Evolutionary conservation across 805 yeast species (phyloP), one percentile per base, ranked within the genome.

Genomic region (Starmerella vitae): DNA sequence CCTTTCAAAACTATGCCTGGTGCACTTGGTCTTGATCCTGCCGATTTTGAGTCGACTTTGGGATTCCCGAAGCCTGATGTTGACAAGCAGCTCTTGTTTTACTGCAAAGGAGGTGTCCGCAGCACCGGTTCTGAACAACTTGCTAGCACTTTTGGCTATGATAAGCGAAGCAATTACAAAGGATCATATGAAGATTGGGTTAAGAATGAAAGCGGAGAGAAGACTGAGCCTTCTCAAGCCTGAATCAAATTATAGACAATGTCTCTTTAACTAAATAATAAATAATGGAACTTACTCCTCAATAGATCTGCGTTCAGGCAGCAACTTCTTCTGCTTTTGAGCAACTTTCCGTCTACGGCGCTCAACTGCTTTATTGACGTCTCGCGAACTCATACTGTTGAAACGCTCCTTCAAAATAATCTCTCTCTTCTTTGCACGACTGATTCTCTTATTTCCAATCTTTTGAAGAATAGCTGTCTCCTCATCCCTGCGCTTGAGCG

Each of bases 1-100:
- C 97, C 98, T 15, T 78, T 76, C 63, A 84, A 84, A 55, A 74
- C 91, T 4, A 72, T 86, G 10, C 97, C 97, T 0, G 94, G 94
- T 17, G 97, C 97, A 0, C 67, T 88, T 44, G 84, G 82, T 35
- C 70, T 88, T 36, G 61, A 76, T 1, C 68, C 70, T 5, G 93
- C 81, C 39, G 94, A 82, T 48, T 88, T 91, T 54, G 70, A 74
- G 52, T 81, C 79, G 27, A 66, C 72, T 34, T 84, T 86, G 63
- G 88, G 93, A 12, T 76, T 85, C 53, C 67, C 66, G 12, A 88
- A 88, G 64, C 98, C 98, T 3, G 50, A 62, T 5, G 59, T 64
- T 34, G 76, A 74, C 36, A 72, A 79, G 55, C 81, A 82, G 49
- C 66, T 88, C 55, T 71, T 88, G 30, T 86, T 88, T 62, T 86